Conservation (phyloP, 768 basidiomycete species). For the Ramaria sp. region DNA sequence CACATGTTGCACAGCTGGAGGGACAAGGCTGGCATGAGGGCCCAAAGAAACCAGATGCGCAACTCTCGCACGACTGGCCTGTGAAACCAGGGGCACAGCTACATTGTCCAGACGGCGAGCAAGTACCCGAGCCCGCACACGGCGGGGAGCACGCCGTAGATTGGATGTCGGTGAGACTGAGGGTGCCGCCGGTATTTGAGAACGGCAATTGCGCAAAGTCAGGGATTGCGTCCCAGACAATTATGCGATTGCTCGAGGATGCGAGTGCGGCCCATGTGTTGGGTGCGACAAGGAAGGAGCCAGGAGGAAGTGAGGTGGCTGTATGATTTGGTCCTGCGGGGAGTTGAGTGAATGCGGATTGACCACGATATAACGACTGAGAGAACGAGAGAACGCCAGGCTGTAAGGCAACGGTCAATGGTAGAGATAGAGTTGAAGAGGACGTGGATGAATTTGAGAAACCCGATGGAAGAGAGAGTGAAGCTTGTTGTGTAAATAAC, state of each 20-base stretch:
- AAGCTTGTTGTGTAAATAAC: conserved; percentile 53
- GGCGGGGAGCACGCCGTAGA: conserved; percentile 65
- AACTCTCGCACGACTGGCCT: conserved; percentile 72
- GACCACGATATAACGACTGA: conserved; percentile 51
- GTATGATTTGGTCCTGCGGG: conserved; percentile 38
- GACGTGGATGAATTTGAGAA: conserved; percentile 38
- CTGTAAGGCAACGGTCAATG: conserved; percentile 52
- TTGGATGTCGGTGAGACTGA: conserved; percentile 61
- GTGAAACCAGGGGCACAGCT: conserved; percentile 64
- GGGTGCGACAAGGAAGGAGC: conserved; percentile 56
- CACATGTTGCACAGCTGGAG: conserved; percentile 54
- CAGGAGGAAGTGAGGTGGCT: conserved; percentile 34
- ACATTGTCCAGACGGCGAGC: conserved; percentile 61
- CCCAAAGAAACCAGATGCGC: conserved; percentile 67
- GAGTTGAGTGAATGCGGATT: conserved; percentile 46
- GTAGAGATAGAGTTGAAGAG: conserved; percentile 43
- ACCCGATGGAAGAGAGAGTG: conserved; percentile 47
- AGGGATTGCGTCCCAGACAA: conserved; percentile 73
- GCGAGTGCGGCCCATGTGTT: conserved; percentile 60
- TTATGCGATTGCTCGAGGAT: conserved; percentile 39
- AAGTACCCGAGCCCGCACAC: conserved; percentile 65
- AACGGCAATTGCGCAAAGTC: conserved; percentile 61
- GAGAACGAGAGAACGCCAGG: conserved; percentile 63
- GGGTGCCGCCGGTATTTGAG: conserved; percentile 23
- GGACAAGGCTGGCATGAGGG: conserved; percentile 62